Evolutionary conservation across 169 alveolate species (phyloP).

Genomic region (Eimeria falciformis): DNA sequence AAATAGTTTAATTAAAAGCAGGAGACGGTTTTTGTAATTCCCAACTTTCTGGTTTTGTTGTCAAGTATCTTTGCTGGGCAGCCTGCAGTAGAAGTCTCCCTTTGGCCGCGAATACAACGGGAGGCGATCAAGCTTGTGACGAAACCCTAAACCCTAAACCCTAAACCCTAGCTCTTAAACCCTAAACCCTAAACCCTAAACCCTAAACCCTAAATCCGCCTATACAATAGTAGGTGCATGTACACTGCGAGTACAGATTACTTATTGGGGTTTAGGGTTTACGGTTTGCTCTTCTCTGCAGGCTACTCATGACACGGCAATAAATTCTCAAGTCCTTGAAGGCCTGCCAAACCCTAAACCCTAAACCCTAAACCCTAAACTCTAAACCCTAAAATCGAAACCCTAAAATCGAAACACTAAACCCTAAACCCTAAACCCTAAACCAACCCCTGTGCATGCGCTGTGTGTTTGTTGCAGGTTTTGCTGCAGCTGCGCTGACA

Average conservation of each 20-base stretch:
- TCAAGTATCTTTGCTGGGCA: no score
- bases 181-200: constrained; percentile 29
- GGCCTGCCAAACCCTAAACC: neutral
- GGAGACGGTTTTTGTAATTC: no score
- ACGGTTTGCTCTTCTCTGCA: neutral
- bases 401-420: neutral
- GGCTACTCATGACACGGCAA: neutral
- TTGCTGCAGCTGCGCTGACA: neutral
- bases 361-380: neutral
- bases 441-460: neutral
- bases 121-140: no score
- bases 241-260: neutral
- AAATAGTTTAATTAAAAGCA: neutral
- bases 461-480: neutral
- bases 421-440: neutral
- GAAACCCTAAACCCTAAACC: constrained; percentile 25
- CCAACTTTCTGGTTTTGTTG: no score
- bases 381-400: neutral
- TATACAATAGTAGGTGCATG: neutral
- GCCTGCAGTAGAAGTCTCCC: neutral
- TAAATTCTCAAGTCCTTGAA: neutral
- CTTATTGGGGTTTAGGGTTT: constrained; percentile 8
- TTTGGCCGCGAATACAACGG: no score
- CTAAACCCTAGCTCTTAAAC: no score
- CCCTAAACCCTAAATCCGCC: constrained; percentile 2